Evolutionary conservation across 768 basidiomycete species (phyloP).

Genomic region (Favolaschia claudopus): DNA sequence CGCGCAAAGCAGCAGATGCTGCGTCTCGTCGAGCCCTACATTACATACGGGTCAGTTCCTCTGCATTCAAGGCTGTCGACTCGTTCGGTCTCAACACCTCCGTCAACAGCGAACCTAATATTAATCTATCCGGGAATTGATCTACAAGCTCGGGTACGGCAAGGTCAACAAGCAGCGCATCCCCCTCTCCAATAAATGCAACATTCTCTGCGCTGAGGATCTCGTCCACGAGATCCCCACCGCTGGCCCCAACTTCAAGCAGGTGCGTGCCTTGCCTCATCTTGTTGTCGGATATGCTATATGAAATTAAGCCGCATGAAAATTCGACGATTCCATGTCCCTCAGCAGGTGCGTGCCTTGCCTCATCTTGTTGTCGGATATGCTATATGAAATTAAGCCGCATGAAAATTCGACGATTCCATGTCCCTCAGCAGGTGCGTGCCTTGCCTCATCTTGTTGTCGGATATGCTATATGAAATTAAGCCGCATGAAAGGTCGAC

Average conservation of each 20-base stretch:
- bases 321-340: constrained; percentile 99
- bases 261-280: constrained; percentile 57
- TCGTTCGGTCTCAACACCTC: neutral
- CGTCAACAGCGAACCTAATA: constrained; percentile 86
- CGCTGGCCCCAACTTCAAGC: constrained; percentile 98
- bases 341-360: constrained; percentile 87
- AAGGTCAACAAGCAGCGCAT: constrained; percentile 98
- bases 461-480: constrained; percentile 5
- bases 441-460: too few relatives aligned
- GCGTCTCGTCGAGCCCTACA: constrained; percentile 94
- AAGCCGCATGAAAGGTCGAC: constrained; percentile 16
- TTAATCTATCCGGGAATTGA: constrained; percentile 96
- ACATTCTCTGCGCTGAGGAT: constrained; percentile 97
- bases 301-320: constrained; percentile 72
- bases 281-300: constrained; percentile 3
- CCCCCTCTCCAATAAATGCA: constrained; percentile 91
- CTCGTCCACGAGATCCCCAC: constrained; percentile 97
- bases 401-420: too few relatives aligned
- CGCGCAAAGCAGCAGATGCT: constrained; percentile 98
- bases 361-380: too few relatives aligned
- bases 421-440: constrained; percentile 23
- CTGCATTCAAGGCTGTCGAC: neutral
- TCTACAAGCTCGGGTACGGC: constrained; percentile 99
- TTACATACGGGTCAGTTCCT: constrained; percentile 90
- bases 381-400: constrained; percentile 4